A percentile compares a stretch with the other conserved stretches of the same genome.
Conservation (phyloP, 768 basidiomycete species). For the Thelephora aurantiotincta region DNA sequence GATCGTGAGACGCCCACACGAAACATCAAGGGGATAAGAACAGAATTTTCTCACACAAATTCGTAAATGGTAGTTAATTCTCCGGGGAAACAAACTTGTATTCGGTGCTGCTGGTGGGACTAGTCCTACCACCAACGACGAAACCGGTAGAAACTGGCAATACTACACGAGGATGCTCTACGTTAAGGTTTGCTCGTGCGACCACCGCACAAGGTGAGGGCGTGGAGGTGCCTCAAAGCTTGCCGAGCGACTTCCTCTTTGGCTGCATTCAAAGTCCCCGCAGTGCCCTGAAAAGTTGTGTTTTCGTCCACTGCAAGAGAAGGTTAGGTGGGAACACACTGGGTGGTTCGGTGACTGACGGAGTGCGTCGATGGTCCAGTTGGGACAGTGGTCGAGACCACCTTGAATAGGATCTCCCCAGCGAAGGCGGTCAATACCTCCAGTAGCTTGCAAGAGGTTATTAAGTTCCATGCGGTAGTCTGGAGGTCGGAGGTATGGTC, state of each 20-base stretch:
- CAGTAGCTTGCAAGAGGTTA: constrained; percentile 17
- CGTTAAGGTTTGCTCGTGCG: too few species aligned
- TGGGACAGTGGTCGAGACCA: constrained; percentile 14
- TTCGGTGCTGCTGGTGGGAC: too few species aligned
- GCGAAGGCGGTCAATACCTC: constrained; percentile 9
- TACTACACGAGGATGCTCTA: too few species aligned
- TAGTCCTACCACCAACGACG: too few species aligned
- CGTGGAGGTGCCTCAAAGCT: not conserved
- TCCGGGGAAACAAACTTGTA: too few species aligned
- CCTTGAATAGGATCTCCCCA: constrained; percentile 8
- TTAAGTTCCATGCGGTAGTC: constrained; percentile 20
- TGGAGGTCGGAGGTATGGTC: not conserved
- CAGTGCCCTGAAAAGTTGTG: not conserved
- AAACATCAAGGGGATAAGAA: too few species aligned
- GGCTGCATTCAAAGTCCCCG: not conserved
- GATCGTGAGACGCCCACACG: too few species aligned
- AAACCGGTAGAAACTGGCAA: too few species aligned
- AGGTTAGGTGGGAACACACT: not conserved
- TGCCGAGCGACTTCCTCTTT: not conserved
- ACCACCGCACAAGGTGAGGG: too few species aligned
- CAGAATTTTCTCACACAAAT: too few species aligned
- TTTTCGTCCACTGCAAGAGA: not conserved
- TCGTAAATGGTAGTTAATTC: too few species aligned
- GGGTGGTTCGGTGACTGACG: constrained; percentile 7
- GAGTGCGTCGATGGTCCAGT: constrained; percentile 15